phyloP scores from a whole-genome alignment of 2,329 filamentous ascomycete genomes.

The Penicillium sp. region DNA sequence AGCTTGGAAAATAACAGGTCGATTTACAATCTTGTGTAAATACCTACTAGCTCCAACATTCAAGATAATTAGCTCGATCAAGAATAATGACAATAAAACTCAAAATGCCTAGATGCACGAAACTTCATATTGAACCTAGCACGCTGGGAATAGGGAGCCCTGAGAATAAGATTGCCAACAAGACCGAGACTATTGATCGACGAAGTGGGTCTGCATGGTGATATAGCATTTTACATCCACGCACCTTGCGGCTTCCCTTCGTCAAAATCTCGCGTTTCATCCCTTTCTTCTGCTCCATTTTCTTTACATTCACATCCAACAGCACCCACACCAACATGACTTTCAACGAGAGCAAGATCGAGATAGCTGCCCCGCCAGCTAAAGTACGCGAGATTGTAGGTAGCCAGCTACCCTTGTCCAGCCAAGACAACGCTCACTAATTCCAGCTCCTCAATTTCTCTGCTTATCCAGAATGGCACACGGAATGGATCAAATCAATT shows the following conservation, averaged over 20 bases:
- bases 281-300: background rate
- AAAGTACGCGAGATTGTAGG: conserved; percentile 30
- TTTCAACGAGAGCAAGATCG: conserved; percentile 22
- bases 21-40: too few species aligned
- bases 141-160: background rate
- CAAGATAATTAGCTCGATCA: too few species aligned
- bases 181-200: background rate
- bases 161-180: background rate
- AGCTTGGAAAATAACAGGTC: too few species aligned
- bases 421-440: background rate
- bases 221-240: background rate
- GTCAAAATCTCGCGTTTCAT: background rate
- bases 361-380: conserved; percentile 25
- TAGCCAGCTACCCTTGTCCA: background rate
- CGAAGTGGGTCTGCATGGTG: background rate
- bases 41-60: too few species aligned
- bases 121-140: too few species aligned
- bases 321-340: conserved; percentile 13
- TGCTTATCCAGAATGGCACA: conserved; percentile 27
- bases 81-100: too few species aligned
- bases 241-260: background rate
- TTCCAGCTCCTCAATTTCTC: conserved; percentile 27
- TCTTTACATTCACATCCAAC: background rate
- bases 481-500: conserved; percentile 23
- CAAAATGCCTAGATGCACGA: too few species aligned